Conservation (phyloP, 2,329 filamentous ascomycete genomes). For the Catunica adiposa region DNA sequence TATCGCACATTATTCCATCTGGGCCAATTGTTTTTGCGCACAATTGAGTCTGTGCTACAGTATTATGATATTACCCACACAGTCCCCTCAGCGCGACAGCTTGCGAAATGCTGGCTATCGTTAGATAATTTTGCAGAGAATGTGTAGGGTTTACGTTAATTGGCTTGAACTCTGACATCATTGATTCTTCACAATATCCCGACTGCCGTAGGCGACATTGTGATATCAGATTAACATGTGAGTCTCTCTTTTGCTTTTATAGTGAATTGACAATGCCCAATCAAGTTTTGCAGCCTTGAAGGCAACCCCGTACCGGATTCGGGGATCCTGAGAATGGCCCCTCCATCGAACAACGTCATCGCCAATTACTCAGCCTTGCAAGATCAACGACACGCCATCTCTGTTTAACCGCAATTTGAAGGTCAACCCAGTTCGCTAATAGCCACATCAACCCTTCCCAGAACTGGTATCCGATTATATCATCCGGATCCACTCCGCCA, state of each 20-base stretch:
- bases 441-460: no score
- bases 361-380: background rate
- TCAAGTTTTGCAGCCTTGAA: background rate
- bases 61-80: background rate
- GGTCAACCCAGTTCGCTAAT: no score
- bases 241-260: background rate
- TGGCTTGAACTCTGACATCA: background rate
- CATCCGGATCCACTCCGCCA: background rate
- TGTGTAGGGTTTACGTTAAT: no score
- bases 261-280: background rate
- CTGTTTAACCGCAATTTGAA: no score
- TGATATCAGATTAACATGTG: background rate
- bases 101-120: conserved; percentile 2
- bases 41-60: background rate
- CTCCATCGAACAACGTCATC: background rate
- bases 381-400: background rate
- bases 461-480: background rate
- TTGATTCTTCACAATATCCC: background rate
- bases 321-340: background rate
- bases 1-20: background rate
- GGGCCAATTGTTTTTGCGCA: conserved; percentile 1
- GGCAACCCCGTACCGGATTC: background rate
- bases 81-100: background rate
- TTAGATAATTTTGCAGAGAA: conserved; percentile 8
- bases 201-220: background rate